Base-by-base conservation (phyloP, 2,329 filamentous ascomycete genomes). In the Oidium heveae region DNA sequence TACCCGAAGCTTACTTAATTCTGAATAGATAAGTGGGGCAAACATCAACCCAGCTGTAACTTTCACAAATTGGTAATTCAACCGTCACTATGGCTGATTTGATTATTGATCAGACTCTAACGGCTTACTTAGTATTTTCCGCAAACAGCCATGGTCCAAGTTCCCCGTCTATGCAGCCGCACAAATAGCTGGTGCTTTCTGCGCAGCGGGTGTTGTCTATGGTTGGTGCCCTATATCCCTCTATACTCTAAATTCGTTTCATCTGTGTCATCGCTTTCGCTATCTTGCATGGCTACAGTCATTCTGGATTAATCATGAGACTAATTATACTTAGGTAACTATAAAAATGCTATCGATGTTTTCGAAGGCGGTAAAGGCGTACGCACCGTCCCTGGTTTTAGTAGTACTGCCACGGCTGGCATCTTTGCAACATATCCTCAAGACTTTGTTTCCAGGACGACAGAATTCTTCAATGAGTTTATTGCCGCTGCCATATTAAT, bases 401-500 rank as follows among this genome's bases (percentile, higher is more conserved):
- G 49, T 18, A 56, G 59, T 7, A 74, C 69, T 10, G 65, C 69
- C 44, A 82, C 75, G 37, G 74, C 80, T 0, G 80, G 77, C 0
- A 77, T 87, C 58, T 86, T 86, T 65, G 82, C 77, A 70, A 86
- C 82, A 0, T 86, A 86, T 60, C 82, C 82, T 0, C 59, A 60
- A 8, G 61, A 67, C 0, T 82, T 85, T 65, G 74, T 85, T 71
- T 80, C 76, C 4, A 76, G 71, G 47, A 77, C 77, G 0, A 77
- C 74, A 37, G 76, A 80, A 67, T 83, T 85, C 68, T 84, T 85
- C 63, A 81, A 76, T 13, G 82, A 86, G 60, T 81, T 85, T 59
- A 71, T 86, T 52, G 77, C 80, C 12, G 79, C 74, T 53, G 68
- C 78, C 0, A 71, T 86, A 34, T 68, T 86, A 18, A 82, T 84